Evolutionary conservation across 106 monocot species (phyloP).

Genomic region (Dendrobium huoshanense): DNA sequence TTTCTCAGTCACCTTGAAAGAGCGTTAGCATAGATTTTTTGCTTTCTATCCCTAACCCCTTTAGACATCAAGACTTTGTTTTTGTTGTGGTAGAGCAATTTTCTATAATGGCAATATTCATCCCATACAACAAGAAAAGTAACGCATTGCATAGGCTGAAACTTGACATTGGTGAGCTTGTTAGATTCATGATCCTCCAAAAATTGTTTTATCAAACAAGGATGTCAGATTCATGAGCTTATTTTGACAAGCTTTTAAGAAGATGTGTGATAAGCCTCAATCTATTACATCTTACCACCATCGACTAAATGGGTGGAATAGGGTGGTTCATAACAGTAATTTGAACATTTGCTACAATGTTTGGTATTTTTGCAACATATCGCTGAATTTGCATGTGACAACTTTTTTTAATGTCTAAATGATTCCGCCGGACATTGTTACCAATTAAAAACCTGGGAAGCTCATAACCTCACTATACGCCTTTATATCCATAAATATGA

Average conservation of each 20-base stretch:
- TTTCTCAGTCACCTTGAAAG: too few species aligned
- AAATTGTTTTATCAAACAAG: too few species aligned
- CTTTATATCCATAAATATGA: neutral
- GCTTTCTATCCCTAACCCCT: neutral
- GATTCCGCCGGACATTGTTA: neutral
- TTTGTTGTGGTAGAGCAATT: neutral
- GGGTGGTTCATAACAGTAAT: neutral
- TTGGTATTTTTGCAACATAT: neutral
- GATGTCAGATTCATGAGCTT: neutral
- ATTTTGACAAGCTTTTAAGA: neutral
- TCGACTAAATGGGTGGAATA: neutral
- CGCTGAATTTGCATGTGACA: neutral
- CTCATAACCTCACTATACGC: neutral
- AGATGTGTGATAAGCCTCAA: neutral
- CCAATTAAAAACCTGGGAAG: neutral
- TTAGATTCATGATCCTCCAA: neutral
- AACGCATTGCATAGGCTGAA: neutral
- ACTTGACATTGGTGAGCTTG: neutral
- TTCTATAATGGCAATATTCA: neutral
- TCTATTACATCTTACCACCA: too few species aligned
- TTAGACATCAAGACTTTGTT: neutral
- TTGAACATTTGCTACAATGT: neutral
- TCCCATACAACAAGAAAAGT: neutral
- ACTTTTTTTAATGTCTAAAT: neutral
- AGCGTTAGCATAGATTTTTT: too few species aligned